Evolutionary conservation across 768 basidiomycete genomes (phyloP), one percentile per base, ranked within the genome.

Genomic region (Crassisporium funariophilum): DNA sequence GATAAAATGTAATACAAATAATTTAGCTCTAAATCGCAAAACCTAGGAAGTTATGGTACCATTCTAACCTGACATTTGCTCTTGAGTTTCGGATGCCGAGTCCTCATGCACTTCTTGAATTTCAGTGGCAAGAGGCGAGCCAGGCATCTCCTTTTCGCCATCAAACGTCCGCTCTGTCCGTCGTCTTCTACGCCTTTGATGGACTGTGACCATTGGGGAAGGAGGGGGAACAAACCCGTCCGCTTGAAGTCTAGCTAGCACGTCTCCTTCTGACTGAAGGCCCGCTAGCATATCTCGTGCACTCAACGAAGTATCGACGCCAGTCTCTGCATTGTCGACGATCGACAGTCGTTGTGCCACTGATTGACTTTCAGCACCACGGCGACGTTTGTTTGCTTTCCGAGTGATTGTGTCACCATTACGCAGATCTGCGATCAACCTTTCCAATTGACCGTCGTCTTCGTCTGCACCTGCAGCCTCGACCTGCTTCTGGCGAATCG

Each of bases 261-360:
- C 86, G 53, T 85, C 81, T 42, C 78, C n/a, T n/a, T 84, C 79
- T 5, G 84, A 79, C 62, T 91, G 76, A 21, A 92, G 74, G 25
- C 75, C 78, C 5, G 85, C 86, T 44, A 92, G 63, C 86, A 93
- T 87, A 54, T 85, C 81, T 42, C 78, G 79, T 4, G 91, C 91
- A 38, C 80, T 69, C 49, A 83, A 77, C 4, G 73, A 83, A 4
- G 80, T 68, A 25, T 81, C 77, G 36, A 72, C 70, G 15, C 58
- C 56, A 29, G 64, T 55, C 44, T 56, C 60, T 10, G 66, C 45
- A 19, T 63, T 67, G 38, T 74, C 71, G 15, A 71, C 46, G 29
- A 60, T 60, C 42, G 64, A 63, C 34, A 66, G 72, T 42, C 61
- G 65, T 39, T 56, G 57, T 46, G 63, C 41, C 38, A 23, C 45